Conservation (phyloP, 164 flowering plant species). For the Piper betle region DNA sequence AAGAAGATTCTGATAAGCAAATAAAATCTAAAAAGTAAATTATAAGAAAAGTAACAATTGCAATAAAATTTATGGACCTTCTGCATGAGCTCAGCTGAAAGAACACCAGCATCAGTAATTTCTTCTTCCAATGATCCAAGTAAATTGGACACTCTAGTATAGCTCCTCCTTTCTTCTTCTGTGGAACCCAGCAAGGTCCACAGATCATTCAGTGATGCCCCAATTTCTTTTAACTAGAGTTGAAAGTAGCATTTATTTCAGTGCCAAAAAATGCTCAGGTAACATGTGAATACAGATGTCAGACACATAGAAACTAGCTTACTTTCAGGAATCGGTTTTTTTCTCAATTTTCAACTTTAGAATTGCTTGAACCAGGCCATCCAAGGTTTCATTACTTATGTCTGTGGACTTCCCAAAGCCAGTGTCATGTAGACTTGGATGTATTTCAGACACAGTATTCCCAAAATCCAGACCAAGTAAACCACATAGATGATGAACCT, state of each 20-base stretch:
- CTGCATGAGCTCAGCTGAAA: constrained; percentile 58
- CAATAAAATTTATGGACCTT: constrained; percentile 43
- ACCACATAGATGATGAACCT: constrained; percentile 75
- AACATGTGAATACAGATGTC: background rate
- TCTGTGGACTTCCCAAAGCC: constrained; percentile 49
- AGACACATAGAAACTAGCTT: background rate
- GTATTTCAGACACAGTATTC: constrained; percentile 71
- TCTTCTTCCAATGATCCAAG: constrained; percentile 39
- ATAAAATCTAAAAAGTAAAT: background rate
- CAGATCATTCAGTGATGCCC: constrained; percentile 45
- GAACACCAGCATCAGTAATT: constrained; percentile 46
- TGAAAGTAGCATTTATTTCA: background rate
- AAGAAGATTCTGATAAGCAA: background rate
- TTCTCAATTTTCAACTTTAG: constrained; percentile 54
- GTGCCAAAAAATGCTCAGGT: background rate
- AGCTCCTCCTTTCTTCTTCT: constrained; percentile 38
- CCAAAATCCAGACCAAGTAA: constrained; percentile 81
- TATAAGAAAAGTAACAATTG: background rate
- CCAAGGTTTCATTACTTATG: constrained; percentile 60
- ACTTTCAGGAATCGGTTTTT: constrained; percentile 68
- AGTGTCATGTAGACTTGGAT: constrained; percentile 64
- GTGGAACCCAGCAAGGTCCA: constrained; percentile 91
- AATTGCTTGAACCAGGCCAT: constrained; percentile 59
- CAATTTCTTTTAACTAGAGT: constrained; percentile 51
- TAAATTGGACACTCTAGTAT: constrained; percentile 29